Conservation (phyloP, 371 early-diverging fungal genomes). For the Circinella minor region DNA sequence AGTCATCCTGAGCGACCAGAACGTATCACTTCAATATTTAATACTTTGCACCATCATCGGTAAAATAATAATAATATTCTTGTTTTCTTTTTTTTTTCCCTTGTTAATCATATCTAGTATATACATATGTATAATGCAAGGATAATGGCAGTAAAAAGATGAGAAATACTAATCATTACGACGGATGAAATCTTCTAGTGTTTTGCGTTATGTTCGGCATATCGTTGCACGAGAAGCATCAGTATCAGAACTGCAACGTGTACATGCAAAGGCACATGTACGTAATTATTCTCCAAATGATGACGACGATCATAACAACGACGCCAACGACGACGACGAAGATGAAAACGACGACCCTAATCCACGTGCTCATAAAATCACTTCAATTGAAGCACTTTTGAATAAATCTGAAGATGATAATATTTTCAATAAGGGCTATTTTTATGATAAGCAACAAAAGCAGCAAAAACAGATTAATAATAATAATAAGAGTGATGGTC, state of each 20-base stretch:
- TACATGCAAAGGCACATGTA: conserved; percentile 59
- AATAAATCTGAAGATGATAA: conserved; percentile 31
- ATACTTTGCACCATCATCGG: conserved; percentile 43
- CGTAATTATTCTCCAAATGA: conserved; percentile 50
- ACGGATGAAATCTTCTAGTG: conserved; percentile 20
- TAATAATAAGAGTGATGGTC: conserved; percentile 33
- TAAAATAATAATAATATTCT: conserved; percentile 15
- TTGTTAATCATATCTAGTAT: too few species aligned
- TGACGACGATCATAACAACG: not conserved
- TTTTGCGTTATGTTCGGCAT: conserved; percentile 53
- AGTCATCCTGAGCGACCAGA: conserved; percentile 70
- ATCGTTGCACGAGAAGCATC: conserved; percentile 60
- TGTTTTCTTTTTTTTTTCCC: not conserved
- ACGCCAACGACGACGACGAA: conserved; percentile 10
- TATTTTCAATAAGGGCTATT: conserved; percentile 2
- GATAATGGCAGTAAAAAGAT: too few species aligned
- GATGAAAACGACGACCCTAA: conserved; percentile 17
- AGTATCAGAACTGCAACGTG: conserved; percentile 49
- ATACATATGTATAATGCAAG: too few species aligned
- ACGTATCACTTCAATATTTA: conserved; percentile 48
- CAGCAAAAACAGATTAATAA: conserved; percentile 27
- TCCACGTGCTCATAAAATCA: conserved; percentile 31
- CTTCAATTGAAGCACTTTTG: conserved; percentile 46
- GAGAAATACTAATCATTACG: too few species aligned
- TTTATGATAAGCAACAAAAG: not conserved